These are phyloP conservation scores for Nitzschia sp. DNA, from an alignment of 108 stramenopile genomes.

Conservation along the genomic window DNA sequence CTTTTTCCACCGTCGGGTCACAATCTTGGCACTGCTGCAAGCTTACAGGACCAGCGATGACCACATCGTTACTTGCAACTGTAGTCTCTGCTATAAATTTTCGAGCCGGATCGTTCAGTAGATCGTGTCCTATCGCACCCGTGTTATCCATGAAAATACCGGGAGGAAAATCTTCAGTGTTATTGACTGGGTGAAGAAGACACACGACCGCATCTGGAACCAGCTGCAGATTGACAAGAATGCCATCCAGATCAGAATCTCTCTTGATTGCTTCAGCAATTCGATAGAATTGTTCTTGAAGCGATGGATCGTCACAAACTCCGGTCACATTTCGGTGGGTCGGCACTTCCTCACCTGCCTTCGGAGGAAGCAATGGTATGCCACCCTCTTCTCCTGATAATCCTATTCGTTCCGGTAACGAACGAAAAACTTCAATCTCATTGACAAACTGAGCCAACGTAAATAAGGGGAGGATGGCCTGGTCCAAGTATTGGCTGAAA, in stretches of 20 bases:
- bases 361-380: slow-evolving; percentile 11
- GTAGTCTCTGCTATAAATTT: slow-evolving; percentile 27
- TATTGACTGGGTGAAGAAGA: slow-evolving; percentile 33
- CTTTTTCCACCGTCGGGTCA: slow-evolving; percentile 17
- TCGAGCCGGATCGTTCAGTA: slow-evolving; percentile 25
- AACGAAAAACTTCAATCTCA: slow-evolving; percentile 27
- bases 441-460: slow-evolving; percentile 40
- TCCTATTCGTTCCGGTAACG: slow-evolving; percentile 24
- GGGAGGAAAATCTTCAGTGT: slow-evolving; percentile 43
- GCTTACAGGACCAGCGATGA: slow-evolving; percentile 54
- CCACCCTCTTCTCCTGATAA: too few relatives aligned
- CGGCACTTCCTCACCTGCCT: neutral
- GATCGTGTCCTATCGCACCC: slow-evolving; percentile 28
- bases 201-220: slow-evolving; percentile 40
- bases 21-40: slow-evolving; percentile 32
- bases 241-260: slow-evolving; percentile 33
- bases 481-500: slow-evolving; percentile 35
- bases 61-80: slow-evolving; percentile 32
- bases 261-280: slow-evolving; percentile 38
- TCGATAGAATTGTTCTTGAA: slow-evolving; percentile 17
- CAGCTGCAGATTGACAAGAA: slow-evolving; percentile 39
- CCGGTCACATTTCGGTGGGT: slow-evolving; percentile 38
- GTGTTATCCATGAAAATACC: slow-evolving; percentile 28
- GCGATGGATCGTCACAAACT: slow-evolving; percentile 28
- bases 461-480: slow-evolving; percentile 41